Percentiles rank a stretch among this genome's conserved stretches.
Evolutionary conservation across 2,329 filamentous ascomycete species (phyloP).

Genomic region (Monilinia vaccinii-corymbosi): DNA sequence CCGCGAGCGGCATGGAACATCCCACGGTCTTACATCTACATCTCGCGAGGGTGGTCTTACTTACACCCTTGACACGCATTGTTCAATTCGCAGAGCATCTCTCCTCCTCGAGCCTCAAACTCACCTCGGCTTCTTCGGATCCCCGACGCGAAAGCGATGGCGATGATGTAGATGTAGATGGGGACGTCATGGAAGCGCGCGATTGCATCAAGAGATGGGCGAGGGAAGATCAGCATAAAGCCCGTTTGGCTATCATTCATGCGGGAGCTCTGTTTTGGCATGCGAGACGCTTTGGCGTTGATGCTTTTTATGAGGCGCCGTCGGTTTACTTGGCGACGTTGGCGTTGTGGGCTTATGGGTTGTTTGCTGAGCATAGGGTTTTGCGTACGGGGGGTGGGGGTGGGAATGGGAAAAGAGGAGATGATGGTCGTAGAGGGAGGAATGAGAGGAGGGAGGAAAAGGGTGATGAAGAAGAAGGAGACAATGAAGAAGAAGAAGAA

Average conservation of each 20-base stretch:
- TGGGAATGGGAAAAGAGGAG: background rate
- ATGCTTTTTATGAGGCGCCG: constrained; percentile 39
- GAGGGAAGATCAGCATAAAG: constrained; percentile 43
- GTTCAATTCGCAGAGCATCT: constrained; percentile 14
- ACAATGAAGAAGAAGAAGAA: background rate
- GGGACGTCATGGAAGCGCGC: constrained; percentile 15
- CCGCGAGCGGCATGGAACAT: constrained; percentile 34
- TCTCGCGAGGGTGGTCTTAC: constrained; percentile 30
- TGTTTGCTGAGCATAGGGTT: constrained; percentile 10
- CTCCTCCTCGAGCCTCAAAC: background rate
- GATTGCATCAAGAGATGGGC: constrained; percentile 39
- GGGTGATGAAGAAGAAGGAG: no score
- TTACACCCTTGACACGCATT: constrained; percentile 30
- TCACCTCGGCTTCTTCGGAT: background rate
- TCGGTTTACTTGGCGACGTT: constrained; percentile 38
- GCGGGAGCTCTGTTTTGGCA: constrained; percentile 45
- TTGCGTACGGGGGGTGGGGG: background rate
- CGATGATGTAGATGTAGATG: constrained; percentile 18
- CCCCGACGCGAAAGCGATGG: background rate
- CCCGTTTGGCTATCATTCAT: constrained; percentile 46
- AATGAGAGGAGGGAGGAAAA: background rate
- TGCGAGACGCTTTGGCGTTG: constrained; percentile 39
- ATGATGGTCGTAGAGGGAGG: background rate
- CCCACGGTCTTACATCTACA: constrained; percentile 30
- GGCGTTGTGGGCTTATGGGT: constrained; percentile 37